Evolutionary conservation across 495 filamentous ascomycete genomes (phyloP).

Genomic region (Penicillium atrosanguineum): DNA sequence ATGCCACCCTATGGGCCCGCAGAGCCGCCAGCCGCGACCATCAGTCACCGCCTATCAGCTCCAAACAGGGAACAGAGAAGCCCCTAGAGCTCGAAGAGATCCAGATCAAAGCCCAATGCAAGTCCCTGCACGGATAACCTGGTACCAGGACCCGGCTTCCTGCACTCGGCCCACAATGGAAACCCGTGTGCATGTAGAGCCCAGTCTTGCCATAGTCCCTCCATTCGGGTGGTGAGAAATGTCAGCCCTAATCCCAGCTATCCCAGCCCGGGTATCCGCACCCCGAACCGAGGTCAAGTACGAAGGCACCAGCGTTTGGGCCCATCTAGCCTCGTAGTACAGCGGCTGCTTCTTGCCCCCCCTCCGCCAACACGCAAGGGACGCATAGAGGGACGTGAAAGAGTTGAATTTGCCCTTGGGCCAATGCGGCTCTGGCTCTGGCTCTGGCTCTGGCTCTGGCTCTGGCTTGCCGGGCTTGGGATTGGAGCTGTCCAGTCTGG

Average conservation of each 20-base stretch:
- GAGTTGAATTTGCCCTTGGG: background rate
- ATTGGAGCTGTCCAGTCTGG: background rate
- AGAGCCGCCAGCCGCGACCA: no score
- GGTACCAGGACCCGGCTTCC: conserved; percentile 8
- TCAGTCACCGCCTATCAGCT: background rate
- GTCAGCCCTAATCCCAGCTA: background rate
- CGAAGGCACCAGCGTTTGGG: conserved; percentile 1
- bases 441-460: conserved; percentile 3
- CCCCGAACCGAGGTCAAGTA: background rate
- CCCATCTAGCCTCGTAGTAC: conserved; percentile 2
- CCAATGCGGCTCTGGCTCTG: conserved; percentile 5
- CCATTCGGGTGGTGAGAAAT: background rate
- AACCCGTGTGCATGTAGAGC: background rate
- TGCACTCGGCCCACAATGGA: conserved; percentile 8
- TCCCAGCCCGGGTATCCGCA: background rate
- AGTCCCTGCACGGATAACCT: conserved; percentile 9
- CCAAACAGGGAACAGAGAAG: background rate
- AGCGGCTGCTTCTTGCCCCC: conserved; percentile 6
- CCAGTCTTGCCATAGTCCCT: background rate
- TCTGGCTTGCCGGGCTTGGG: background rate
- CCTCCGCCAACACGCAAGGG: conserved; percentile 17
- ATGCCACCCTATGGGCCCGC: no score
- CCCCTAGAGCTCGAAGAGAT: background rate
- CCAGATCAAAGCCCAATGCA: conserved; percentile 12
- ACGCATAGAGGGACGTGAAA: background rate